Conservation (phyloP, 2,329 filamentous ascomycete species). For the Teratosphaeriaceae sp. region DNA sequence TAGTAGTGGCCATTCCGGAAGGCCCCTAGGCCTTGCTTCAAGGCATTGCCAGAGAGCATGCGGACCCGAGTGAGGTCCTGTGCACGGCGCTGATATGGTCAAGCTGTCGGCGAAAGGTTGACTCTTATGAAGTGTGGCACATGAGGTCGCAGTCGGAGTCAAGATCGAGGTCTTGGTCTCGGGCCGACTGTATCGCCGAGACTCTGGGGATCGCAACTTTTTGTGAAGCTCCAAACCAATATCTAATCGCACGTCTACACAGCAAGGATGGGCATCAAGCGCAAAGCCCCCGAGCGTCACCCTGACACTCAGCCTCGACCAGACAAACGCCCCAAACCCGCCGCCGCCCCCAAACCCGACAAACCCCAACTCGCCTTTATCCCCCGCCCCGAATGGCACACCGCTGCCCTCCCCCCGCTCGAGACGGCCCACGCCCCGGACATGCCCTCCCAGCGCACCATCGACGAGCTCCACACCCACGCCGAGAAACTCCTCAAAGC, state of each 20-base stretch:
- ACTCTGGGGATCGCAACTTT: background rate
- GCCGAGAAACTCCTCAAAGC: slow-evolving; percentile 68
- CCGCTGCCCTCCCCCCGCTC: slow-evolving; percentile 49
- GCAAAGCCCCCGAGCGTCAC: slow-evolving; percentile 26
- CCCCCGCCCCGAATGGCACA: slow-evolving; percentile 63
- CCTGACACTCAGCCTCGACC: slow-evolving; percentile 14
- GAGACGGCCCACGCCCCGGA: slow-evolving; percentile 39
- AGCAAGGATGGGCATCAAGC: slow-evolving; percentile 26
- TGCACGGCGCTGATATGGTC: no score
- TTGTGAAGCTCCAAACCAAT: background rate
- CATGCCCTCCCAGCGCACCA: slow-evolving; percentile 43
- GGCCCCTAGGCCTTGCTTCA: slow-evolving; percentile 7
- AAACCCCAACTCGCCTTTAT: slow-evolving; percentile 36
- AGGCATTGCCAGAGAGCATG: slow-evolving; percentile 9
- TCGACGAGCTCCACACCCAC: slow-evolving; percentile 59
- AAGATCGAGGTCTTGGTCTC: no score
- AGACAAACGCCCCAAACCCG: slow-evolving; percentile 25
- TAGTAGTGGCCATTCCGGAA: background rate
- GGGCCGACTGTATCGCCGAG: no score
- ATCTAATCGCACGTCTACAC: background rate
- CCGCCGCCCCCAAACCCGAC: slow-evolving; percentile 18
- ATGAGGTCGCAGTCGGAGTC: no score
- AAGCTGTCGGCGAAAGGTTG: no score
- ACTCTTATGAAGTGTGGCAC: no score
- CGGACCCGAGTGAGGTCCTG: slow-evolving; percentile 1